phyloP scores from a whole-genome alignment of 2,329 filamentous ascomycete species.

The Coleophoma cylindrospora region DNA sequence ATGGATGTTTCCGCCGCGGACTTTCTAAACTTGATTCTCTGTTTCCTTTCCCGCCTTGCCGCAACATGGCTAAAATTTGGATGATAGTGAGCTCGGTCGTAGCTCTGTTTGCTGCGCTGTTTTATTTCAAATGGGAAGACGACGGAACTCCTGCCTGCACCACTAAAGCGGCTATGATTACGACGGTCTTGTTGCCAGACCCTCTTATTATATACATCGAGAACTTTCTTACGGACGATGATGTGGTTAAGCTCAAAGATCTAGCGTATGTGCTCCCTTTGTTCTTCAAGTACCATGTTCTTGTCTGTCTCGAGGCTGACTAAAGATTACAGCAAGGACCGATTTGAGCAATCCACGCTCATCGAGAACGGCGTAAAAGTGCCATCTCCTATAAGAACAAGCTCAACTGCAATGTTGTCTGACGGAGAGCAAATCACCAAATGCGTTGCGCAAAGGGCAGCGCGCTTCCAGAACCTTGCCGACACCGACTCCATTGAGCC shows the following conservation, averaged over 20 bases:
- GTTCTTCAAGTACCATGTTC: not conserved
- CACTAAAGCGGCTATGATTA: not conserved
- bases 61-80: not conserved
- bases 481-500: not conserved
- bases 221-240: not conserved
- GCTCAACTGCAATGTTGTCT: not conserved
- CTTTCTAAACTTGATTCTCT: not conserved
- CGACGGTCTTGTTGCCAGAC: slow-evolving; percentile 3
- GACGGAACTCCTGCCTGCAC: slow-evolving; percentile 1
- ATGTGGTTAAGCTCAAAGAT: not conserved
- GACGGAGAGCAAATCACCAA: not conserved
- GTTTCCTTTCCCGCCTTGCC: not conserved
- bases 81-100: not conserved
- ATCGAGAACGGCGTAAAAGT: not conserved
- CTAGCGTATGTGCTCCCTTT: not conserved
- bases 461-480: not conserved
- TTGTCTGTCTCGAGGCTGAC: not conserved
- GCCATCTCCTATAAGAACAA: not conserved
- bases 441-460: not conserved
- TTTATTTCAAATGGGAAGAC: not conserved
- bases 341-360: not conserved
- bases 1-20: not conserved
- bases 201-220: slow-evolving; percentile 2
- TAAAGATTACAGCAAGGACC: not conserved
- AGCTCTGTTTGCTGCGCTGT: not conserved